Evolutionary conservation across 352 stramenopile genomes (phyloP), one percentile per base, ranked within the genome.

Genomic region (Elongisporangium undulatum): DNA sequence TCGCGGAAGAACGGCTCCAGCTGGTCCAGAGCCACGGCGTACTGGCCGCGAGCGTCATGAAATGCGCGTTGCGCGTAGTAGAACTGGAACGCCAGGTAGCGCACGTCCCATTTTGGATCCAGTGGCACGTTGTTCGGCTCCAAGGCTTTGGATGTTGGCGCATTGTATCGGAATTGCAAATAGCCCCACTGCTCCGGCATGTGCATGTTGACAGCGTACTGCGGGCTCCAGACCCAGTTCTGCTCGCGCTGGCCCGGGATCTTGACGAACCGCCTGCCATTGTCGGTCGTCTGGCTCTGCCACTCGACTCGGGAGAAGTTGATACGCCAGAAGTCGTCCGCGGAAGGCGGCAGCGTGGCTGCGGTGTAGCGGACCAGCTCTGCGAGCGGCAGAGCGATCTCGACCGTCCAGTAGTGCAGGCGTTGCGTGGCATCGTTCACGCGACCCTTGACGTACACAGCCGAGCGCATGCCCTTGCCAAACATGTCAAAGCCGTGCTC

Each of bases 261-360:
- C 59, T 92, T 94, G 55, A 85, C 71, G 59, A 82, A 91, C 3
- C 49, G 51, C 10, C 67, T 59, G 0, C 61, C 64, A 20, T 55
- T 71, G 12, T 61, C 1, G 7, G 7, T 26, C 54, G 10, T 81
- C 56, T 22, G 61, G 65, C 55, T 90, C 68, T 34, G 51, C 84
- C 82, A 94, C 62, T 97, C 83, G 9, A 97, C 88, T 13, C 88
- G 75, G 17, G 81, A 94, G 53, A 97, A 97, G 66, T 97, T 96
- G 58, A 96, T 92, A 4, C 89, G 64, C 85, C 85, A 96, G 53
- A 80, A 81, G 0, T 64, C 71, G 7, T 71, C 67, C 9, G 61
- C 10, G 4, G 5, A 26, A 3, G 85, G 88, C 19, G 75, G 79
- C 53, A 79, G 61, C 34, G 49, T 26, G 2, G 69, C 72, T 0